Evolutionary conservation across 2,329 filamentous ascomycete species (phyloP), one percentile per base, ranked within the genome.

Genomic region (Aspergillus terreus): DNA sequence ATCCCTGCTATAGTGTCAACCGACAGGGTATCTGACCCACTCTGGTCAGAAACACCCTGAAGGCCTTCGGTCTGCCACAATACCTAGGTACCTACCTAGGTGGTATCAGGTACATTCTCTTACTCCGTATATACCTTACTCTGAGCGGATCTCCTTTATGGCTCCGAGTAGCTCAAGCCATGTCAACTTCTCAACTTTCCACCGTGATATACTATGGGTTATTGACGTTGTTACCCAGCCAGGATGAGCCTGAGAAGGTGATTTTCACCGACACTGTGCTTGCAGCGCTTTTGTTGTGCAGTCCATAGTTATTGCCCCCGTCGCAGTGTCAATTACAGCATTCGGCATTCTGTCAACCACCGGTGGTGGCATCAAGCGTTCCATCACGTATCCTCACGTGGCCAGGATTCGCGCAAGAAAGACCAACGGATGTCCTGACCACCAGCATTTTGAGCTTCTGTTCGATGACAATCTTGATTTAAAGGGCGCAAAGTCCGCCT

Each of bases 361-460:
- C 2, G 46, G 46, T 7, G 50, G 33, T 6, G 50, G 50, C 1
- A 49, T 52, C 15, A 14, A 45, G 23, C 35, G 36, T 42, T 42
- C 35, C 4, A 46, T 17, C 10, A 52, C 50, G 3, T 52, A 49
- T 21, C 33, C 45, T n/a, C 46, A 44, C 10, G 43, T 46, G 3
- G 50, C 46, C 27, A 36, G 32, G 11, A 49, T 52, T 30, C n/a
- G 46, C 2, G 33, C 23, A 2, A 44, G 15, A 12, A 35, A 9
- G n/a, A 27, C 25, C 3, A 14, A 23, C 5, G 17, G 23, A 4
- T 44, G 23, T n/a, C 15, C 14, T 38, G 17, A 42, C 11, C 27
- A 46, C 5, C 17, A 45, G 32, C 51, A 41, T 21, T 35, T 49
- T 15, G 51, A 53, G 12, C 32, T 50, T 11, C 19, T 49, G 3